phyloP scores from a whole-genome alignment of 495 filamentous ascomycete species.

The Oleoguttula mirabilis region DNA sequence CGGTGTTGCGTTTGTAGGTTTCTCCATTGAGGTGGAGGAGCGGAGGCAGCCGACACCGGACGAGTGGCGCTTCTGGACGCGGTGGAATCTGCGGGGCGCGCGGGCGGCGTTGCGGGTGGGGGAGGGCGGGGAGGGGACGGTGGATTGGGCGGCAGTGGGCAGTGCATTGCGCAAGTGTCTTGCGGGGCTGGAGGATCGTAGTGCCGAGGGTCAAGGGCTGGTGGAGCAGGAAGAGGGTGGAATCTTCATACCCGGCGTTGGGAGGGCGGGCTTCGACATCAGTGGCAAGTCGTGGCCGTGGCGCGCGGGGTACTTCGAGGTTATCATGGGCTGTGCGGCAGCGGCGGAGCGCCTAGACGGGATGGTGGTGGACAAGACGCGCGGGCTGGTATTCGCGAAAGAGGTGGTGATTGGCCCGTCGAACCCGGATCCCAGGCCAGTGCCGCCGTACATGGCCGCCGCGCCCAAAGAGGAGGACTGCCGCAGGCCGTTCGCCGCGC shows the following conservation, averaged over 20 bases:
- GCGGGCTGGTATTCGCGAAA: slow-evolving; percentile 49
- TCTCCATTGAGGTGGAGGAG: slow-evolving; percentile 60
- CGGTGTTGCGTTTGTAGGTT: slow-evolving; percentile 41
- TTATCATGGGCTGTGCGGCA: slow-evolving; percentile 60
- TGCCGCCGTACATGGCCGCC: slow-evolving; percentile 44
- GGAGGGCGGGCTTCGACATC: slow-evolving; percentile 54
- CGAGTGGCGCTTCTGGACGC: slow-evolving; percentile 29
- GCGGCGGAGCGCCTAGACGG: slow-evolving; percentile 71
- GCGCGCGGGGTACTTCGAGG: slow-evolving; percentile 71
- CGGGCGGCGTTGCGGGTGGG: slow-evolving; percentile 17
- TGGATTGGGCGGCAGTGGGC: slow-evolving; percentile 54
- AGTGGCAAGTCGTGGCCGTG: slow-evolving; percentile 64
- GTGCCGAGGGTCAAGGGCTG: slow-evolving; percentile 55
- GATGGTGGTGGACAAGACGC: slow-evolving; percentile 55
- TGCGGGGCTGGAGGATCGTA: slow-evolving; percentile 36
- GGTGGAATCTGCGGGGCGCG: slow-evolving; percentile 28
- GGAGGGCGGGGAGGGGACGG: slow-evolving; percentile 36
- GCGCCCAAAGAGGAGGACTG: slow-evolving; percentile 62
- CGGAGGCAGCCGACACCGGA: slow-evolving; percentile 29
- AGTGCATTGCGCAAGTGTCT: slow-evolving; percentile 43
- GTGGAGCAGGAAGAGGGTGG: slow-evolving; percentile 42
- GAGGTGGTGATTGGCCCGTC: slow-evolving; percentile 66
- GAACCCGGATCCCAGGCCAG: slow-evolving; percentile 65
- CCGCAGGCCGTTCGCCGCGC: slow-evolving; percentile 46
- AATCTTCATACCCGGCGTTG: slow-evolving; percentile 41